A percentile compares a stretch with the other conserved stretches of the same genome.
These are phyloP conservation scores for Rosa hybrid DNA, from an alignment of 331 rosid species.

Conservation along the genomic window DNA sequence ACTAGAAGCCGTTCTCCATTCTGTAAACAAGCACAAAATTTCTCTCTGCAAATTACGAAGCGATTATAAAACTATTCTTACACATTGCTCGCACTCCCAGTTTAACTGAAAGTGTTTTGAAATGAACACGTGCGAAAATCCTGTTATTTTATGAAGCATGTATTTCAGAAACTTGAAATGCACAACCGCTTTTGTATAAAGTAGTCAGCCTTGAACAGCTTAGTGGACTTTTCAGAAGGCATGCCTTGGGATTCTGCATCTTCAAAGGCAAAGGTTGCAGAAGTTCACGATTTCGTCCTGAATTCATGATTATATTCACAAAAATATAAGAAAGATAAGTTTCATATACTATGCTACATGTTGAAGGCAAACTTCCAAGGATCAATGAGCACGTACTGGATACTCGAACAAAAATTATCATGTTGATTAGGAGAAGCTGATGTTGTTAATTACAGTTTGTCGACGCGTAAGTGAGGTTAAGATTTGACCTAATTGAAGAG, in stretches of 20 bases:
- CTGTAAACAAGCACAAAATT: not conserved
- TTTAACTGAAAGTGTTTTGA: not conserved
- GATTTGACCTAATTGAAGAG: too few relatives aligned
- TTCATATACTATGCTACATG: not conserved
- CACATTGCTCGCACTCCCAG: not conserved
- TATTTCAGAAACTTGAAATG: not conserved
- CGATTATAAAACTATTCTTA: not conserved
- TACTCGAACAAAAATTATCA: not conserved
- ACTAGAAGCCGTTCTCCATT: not conserved
- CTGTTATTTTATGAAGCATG: not conserved
- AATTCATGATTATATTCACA: constrained; percentile 12
- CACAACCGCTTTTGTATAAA: constrained; percentile 11
- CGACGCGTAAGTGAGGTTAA: too few relatives aligned
- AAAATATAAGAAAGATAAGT: not conserved
- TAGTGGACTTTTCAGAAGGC: constrained; percentile 20
- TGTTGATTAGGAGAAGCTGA: too few relatives aligned
- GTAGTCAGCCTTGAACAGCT: constrained; percentile 20
- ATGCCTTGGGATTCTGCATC: constrained; percentile 30
- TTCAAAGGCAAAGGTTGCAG: constrained; percentile 29
- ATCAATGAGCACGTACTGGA: not conserved
- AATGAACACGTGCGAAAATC: not conserved
- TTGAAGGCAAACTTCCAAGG: not conserved
- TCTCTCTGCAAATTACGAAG: not conserved
- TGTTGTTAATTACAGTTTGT: too few relatives aligned
- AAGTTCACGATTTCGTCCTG: constrained; percentile 36